Evolutionary conservation across 495 filamentous ascomycete genomes (phyloP), one percentile per base, ranked within the genome.

Genomic region (Penicillium ochrochloron): DNA sequence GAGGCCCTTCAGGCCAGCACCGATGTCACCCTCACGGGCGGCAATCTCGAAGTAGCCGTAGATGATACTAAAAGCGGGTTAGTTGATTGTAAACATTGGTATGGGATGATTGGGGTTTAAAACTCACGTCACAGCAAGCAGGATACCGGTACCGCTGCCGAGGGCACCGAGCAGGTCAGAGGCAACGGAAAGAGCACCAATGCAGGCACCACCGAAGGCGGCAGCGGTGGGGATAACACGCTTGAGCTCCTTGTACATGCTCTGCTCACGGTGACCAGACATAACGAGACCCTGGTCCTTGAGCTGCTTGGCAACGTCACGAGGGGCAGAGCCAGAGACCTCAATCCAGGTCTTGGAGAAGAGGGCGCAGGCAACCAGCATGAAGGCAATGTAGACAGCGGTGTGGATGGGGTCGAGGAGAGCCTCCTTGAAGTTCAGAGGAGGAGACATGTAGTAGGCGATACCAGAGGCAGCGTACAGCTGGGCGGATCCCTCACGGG

Each of bases 281-380:
- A 99, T 99, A 71, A 98, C 93, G 55, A 99, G 89, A 72, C 96
- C 94, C 81, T 97, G 94, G 74, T 98, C 96, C 88, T 99, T 99
- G 74, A 99, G 87, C 82, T 99, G 96, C 89, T 99, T 99, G 67
- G 96, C 96, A 66, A 99, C 96, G 75, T 99, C 96, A 76, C 96
- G 90, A 27, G 96, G 96, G 78, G 91, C 92, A 62, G 94, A 97
- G 76, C 96, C 96, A 39, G 94, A 97, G 65, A 99, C 96, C 80
- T 99, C 96, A 74, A 99, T 98, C 96, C 95, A 99, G 68, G 95
- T 98, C 92, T 98, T 99, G 79, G 93, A 97, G 86, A 99, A 99
- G 75, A 98, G 86, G 57, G 96, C 96, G 72, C 96, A 99, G 66
- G 96, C 96, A 68, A 90, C 89, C 57, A 98, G 88, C 93, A 98